These are phyloP conservation scores for Nyctanthes arbortristis DNA, from an alignment of 257 asterid genomes.

Conservation along the genomic window DNA sequence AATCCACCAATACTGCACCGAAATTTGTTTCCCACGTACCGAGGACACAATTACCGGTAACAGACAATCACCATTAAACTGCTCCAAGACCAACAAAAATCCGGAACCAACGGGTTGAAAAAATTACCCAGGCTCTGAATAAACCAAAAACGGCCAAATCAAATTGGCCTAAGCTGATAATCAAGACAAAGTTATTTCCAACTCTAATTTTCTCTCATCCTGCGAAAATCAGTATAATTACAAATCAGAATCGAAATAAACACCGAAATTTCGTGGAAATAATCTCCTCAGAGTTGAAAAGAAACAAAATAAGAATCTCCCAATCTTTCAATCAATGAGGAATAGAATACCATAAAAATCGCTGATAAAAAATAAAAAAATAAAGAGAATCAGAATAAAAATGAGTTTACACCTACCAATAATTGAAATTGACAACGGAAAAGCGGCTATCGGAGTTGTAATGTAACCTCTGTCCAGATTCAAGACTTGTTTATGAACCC, in stretches of 20 bases:
- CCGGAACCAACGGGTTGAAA: not conserved
- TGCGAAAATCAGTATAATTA: not conserved
- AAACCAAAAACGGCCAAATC: not conserved
- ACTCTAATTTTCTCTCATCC: not conserved
- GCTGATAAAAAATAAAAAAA: too few relatives aligned
- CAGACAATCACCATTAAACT: constrained; percentile 2
- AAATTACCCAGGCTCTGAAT: not conserved
- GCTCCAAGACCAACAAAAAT: not conserved
- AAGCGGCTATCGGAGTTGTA: too few relatives aligned
- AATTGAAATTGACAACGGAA: too few relatives aligned
- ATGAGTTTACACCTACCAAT: too few relatives aligned
- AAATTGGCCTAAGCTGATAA: not conserved
- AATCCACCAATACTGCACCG: not conserved
- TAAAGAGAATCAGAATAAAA: too few relatives aligned
- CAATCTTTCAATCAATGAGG: not conserved
- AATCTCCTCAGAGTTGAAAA: not conserved
- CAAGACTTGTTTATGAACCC: not conserved
- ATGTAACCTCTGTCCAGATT: too few relatives aligned
- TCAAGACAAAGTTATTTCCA: not conserved
- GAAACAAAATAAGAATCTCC: not conserved
- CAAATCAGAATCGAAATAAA: not conserved
- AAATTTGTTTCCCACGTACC: not conserved
- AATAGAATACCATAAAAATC: not conserved
- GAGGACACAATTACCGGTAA: too few relatives aligned
- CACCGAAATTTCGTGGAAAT: not conserved